phyloP scores from a whole-genome alignment of 371 early-diverging fungal species.

The Batrachochytrium dendrobatidis region DNA sequence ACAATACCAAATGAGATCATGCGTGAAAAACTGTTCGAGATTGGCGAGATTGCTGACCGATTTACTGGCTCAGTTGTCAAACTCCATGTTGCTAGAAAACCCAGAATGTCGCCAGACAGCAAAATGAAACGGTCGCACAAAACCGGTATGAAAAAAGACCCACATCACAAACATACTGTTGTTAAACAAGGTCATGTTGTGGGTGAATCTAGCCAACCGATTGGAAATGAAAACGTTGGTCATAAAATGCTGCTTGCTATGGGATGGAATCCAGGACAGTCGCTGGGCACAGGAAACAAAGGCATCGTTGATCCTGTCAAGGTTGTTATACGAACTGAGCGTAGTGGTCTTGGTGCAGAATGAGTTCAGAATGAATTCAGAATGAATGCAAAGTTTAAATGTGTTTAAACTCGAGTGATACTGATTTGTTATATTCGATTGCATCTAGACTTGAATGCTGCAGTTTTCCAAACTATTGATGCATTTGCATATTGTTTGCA shows the following conservation, averaged over 20 bases:
- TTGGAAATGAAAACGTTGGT: constrained; percentile 1
- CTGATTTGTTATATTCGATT: no score
- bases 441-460: no score
- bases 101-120: not conserved
- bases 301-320: constrained; percentile 10
- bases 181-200: not conserved
- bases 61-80: not conserved
- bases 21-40: not conserved
- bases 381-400: no score
- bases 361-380: no score
- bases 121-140: not conserved
- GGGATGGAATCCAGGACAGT: constrained; percentile 12
- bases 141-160: not conserved
- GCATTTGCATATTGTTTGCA: no score
- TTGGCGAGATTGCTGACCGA: not conserved
- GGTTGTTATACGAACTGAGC: constrained; percentile 8
- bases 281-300: constrained; percentile 2
- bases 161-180: not conserved
- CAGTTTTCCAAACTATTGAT: no score
- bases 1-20: not conserved
- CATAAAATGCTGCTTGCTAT: constrained; percentile 10
- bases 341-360: constrained; percentile 10
- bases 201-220: not conserved
- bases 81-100: not conserved
- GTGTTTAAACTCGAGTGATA: no score